Evolutionary conservation across 2,329 filamentous ascomycete species (phyloP), one percentile per base, ranked within the genome.

Genomic region (Gliomastix tumulicola): DNA sequence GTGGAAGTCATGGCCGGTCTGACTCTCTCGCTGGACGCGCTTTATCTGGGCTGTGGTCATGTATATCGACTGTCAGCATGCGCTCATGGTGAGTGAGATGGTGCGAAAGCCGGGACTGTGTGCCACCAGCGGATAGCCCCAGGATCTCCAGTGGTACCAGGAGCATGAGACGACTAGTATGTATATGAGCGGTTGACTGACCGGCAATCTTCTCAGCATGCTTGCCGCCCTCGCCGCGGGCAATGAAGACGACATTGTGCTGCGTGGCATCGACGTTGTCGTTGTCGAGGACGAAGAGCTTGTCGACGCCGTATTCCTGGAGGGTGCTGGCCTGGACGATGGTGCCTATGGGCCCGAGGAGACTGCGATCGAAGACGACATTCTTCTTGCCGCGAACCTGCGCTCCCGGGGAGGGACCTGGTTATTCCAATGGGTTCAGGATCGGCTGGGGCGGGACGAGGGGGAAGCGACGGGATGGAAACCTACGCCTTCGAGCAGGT

Each of bases 331-430:
- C 94, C 60, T 96, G 96, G 65, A 94, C 88, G 48, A 98, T 83
- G 41, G 90, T 74, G 41, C 89, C 88, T 48, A 98, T 76, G 21
- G 89, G 87, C 18, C 90, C 92, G 48, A 90, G 88, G 49, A 98
- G 74, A 50, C 82, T 82, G 61, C 84, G 86, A 59, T 97, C 90
- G 55, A 98, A 83, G 36, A 98, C 85, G 43, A 98, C 71, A 55
- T 96, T 97, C 74, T 98, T 98, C 77, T 97, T 98, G 49, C 94
- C 94, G 57, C 90, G 86, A 47, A 97, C 88, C 92, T 98, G 55
- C 40, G 21, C 20, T n/a, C 13, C 16, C 32, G 27, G 28, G 21
- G 30, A 33, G 34, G 23, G n/a, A n/a, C n/a, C n/a, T n/a, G n/a
- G n/a, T n/a, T n/a, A n/a, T n/a, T n/a, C n/a, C n/a, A n/a, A n/a